Evolutionary conservation across 148 eudicot genomes (phyloP).

Genomic region (Pouteria glomerata): DNA sequence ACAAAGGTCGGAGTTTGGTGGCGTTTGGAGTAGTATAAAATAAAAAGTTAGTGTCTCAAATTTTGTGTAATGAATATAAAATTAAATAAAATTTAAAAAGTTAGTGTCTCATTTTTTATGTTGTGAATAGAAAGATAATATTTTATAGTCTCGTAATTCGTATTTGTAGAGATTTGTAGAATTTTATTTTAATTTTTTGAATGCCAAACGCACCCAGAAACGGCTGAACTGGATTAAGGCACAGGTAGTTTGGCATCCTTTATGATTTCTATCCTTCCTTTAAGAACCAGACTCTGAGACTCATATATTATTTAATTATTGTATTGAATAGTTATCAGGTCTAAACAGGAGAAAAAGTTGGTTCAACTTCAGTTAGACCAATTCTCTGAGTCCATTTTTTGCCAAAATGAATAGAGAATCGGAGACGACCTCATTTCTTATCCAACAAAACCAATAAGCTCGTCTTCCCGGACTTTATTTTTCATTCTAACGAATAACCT

Average conservation of each 20-base stretch:
- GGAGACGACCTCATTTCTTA: background rate
- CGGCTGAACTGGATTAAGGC: background rate
- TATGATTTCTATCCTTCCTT: background rate
- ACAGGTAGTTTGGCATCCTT: background rate
- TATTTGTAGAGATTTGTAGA: too few relatives aligned
- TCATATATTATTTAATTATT: too few relatives aligned
- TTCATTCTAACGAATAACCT: background rate
- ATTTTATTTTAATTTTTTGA: too few relatives aligned
- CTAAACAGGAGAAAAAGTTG: background rate
- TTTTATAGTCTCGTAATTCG: too few relatives aligned
- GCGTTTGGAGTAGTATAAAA: too few relatives aligned
- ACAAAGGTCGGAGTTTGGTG: background rate
- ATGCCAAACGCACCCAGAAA: too few relatives aligned
- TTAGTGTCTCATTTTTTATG: too few relatives aligned
- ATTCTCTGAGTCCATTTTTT: background rate
- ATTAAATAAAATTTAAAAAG: too few relatives aligned
- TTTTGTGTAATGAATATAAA: too few relatives aligned
- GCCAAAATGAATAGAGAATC: background rate
- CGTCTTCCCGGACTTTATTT: background rate
- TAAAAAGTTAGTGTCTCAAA: too few relatives aligned
- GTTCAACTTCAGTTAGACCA: background rate
- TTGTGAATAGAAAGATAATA: too few relatives aligned
- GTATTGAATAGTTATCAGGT: background rate
- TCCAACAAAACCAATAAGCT: constrained; percentile 1
- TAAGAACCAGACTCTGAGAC: background rate